phyloP scores from a whole-genome alignment of 1,284 basidiomycete genomes.

The Pholiota adiposa region DNA sequence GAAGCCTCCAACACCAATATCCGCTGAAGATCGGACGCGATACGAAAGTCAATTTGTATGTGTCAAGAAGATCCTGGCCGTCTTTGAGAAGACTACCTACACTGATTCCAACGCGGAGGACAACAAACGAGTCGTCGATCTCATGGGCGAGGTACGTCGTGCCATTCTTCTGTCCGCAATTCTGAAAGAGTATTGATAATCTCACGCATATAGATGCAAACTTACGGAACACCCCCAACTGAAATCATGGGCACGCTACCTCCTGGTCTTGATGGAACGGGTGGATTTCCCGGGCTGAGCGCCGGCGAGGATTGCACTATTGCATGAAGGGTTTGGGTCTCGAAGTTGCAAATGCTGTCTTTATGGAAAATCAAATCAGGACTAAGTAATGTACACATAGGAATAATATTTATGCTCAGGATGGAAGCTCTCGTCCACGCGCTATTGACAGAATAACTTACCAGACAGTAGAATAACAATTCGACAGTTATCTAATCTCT shows the following conservation, averaged over 20 bases:
- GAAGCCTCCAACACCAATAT: conserved; percentile 53
- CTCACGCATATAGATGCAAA: conserved; percentile 70
- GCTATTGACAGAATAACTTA: background rate
- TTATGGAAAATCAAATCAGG: background rate
- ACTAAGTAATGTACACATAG: conserved; percentile 1
- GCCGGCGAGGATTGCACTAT: conserved; percentile 56
- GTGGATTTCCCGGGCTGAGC: too few relatives aligned
- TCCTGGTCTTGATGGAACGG: conserved; percentile 65
- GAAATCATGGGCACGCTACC: conserved; percentile 94
- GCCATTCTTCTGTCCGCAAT: background rate
- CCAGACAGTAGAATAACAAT: too few relatives aligned
- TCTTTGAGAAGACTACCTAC: conserved; percentile 76
- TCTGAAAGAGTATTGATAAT: background rate
- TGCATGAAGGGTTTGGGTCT: conserved; percentile 24
- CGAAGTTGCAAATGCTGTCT: background rate
- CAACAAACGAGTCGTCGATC: conserved; percentile 58
- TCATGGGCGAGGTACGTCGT: conserved; percentile 76
- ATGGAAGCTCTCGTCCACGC: background rate
- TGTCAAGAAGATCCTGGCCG: conserved; percentile 70
- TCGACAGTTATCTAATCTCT: too few relatives aligned
- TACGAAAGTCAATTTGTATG: conserved; percentile 73
- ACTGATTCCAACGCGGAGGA: conserved; percentile 62
- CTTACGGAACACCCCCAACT: conserved; percentile 83
- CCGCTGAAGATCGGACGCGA: conserved; percentile 66
- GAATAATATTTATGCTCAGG: background rate